These are phyloP conservation scores for Globisporangium yorkense DNA, from an alignment of 352 stramenopile species.

Conservation along the genomic window DNA sequence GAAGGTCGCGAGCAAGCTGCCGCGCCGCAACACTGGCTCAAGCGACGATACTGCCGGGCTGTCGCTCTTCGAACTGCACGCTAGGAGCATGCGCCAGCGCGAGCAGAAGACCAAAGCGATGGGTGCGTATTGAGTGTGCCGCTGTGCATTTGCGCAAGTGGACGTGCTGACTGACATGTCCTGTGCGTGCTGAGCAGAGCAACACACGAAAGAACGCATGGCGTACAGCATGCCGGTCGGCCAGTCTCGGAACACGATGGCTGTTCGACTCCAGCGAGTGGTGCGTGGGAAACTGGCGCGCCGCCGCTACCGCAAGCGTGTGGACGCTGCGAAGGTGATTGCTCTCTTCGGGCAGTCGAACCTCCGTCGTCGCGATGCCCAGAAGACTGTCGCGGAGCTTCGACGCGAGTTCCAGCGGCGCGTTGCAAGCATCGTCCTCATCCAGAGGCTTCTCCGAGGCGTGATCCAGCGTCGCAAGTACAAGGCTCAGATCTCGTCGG, in stretches of 20 bases:
- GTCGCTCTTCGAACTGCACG: conserved; percentile 14
- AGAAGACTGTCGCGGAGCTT: conserved; percentile 20
- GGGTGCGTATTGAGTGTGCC: neutral
- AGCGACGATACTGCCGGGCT: conserved; percentile 8
- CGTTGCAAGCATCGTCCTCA: conserved; percentile 21
- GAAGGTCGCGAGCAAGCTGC: neutral
- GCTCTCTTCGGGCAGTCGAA: conserved; percentile 28
- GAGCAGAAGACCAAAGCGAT: conserved; percentile 12
- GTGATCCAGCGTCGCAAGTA: conserved; percentile 28
- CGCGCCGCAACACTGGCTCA: neutral
- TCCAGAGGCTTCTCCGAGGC: conserved; percentile 37
- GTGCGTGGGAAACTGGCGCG: conserved; percentile 35
- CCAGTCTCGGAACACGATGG: conserved; percentile 37
- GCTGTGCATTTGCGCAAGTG: neutral
- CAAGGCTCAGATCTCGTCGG: conserved; percentile 20
- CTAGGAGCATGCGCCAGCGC: conserved; percentile 11
- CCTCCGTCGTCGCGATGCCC: conserved; percentile 25
- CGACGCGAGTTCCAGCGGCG: conserved; percentile 20
- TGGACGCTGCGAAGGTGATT: conserved; percentile 21
- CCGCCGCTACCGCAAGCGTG: conserved; percentile 19
- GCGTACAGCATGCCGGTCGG: conserved; percentile 7
- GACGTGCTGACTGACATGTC: neutral
- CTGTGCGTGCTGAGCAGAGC: neutral
- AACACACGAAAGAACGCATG: conserved; percentile 15
- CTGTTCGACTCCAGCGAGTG: conserved; percentile 31